These are phyloP conservation scores for Rhynchosporium graminicola DNA, from an alignment of 2,329 filamentous ascomycete genomes.

Conservation along the genomic window DNA sequence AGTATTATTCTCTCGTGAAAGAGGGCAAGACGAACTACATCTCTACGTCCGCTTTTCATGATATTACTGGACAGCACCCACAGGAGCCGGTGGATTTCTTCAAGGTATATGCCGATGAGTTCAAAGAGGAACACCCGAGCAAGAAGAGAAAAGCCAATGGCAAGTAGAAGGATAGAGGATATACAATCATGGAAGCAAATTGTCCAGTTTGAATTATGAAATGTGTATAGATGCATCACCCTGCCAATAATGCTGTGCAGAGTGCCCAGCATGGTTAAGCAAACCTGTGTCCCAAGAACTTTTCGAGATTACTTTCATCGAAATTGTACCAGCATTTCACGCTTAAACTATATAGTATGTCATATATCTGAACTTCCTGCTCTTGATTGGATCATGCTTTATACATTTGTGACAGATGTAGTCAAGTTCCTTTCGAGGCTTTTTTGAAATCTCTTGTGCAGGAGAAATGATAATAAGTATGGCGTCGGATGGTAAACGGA, in stretches of 20 bases:
- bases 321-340: neutral
- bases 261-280: neutral
- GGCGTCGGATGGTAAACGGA: too few species aligned
- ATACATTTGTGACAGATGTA: neutral
- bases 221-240: neutral
- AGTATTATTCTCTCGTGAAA: neutral
- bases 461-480: neutral
- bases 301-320: neutral
- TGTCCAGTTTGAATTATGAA: neutral
- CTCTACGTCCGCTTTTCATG: neutral
- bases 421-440: neutral
- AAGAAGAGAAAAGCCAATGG: neutral
- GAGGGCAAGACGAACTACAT: constrained; percentile 1
- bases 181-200: neutral
- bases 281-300: neutral
- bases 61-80: neutral
- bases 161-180: neutral
- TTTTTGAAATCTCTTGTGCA: neutral
- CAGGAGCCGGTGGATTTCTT: neutral
- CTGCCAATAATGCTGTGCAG: neutral
- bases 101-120: neutral
- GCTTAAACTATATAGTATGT: neutral
- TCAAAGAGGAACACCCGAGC: neutral
- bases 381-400: neutral
- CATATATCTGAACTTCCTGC: neutral